Evolutionary conservation across 257 asterid genomes (phyloP), one percentile per base, ranked within the genome.

Genomic region (Primulina eburnea): DNA sequence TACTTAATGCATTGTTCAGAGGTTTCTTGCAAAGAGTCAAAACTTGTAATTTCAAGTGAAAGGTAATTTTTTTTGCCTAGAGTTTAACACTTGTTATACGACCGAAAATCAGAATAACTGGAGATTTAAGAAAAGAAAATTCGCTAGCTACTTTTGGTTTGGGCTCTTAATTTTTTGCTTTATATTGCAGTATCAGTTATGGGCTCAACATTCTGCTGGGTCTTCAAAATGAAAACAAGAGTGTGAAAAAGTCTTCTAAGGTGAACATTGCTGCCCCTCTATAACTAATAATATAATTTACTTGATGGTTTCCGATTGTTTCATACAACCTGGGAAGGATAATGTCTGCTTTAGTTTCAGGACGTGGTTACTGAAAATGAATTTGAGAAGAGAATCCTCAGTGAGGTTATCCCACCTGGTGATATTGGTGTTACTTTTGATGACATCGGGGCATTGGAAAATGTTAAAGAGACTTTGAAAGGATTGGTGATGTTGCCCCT

Each of bases 131-230:
- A 65, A 37, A 65, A 1, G 72, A 56, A 55, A 24, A 64, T 38
- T 38, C 52, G 26, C 63, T 52, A 72, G 53, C 63, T 65, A 30
- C 64, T 60, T 71, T 61, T n/a, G 40, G 37, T 53, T 43, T 8
- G 28, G 56, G 30, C 63, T 33, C 73, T 75, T 16, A 78, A 7
- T 29, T 40, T 61, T 64, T 2, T 34, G 69, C 63, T 60, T 65
- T 78, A 11, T 63, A 53, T 78, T 71, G 72, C 91, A 90, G 95
- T 76, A 84, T 90, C 80, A 75, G 72, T 37, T 78, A 84, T 18
- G 97, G 97, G 73, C 81, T 88, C 73, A 76, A 71, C 76, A 79
- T 86, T 75, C 77, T 90, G 18, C 86, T 79, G 74, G 85, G 83
- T 65, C 72, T 85, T 76, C 86, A 82, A 66, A 81, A 82, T 80